Evolutionary conservation across 225 moss, liverwort and hornwort genomes (phyloP), one percentile per base, ranked within the genome.

Genomic region (Thuidium tamariscinum): DNA sequence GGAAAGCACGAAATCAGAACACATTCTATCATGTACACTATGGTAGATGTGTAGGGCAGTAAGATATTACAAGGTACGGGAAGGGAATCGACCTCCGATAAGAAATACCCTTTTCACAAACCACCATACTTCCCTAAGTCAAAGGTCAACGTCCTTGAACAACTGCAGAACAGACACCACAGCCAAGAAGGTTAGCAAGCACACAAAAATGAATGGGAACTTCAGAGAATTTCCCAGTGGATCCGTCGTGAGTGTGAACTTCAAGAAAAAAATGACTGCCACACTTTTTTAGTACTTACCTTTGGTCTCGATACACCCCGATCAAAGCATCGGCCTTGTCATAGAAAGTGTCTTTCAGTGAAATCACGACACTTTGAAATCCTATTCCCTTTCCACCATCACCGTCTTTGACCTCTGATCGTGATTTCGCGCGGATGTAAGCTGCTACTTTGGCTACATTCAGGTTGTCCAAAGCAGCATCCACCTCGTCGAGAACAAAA

Each of bases 371-470:
- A 88, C 97, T 99, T 79, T 99, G 99, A 71, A 96, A 99, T n/a
- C 99, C 99, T 65, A 93, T 91, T 72, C 93, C 97, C 88, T 93
- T 96, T 49, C 96, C 97, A 18, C 94, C 92, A 79, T 99, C 97
- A 18, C 89, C 92, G 46, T 94, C 94, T 88, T 96, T 99, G 46
- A 90, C 94, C 52, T 96, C 98, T 41, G 96, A 88, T 60, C 95
- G 95, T 27, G 97, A 97, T 83, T 97, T 96, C 11, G 96, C 95
- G 83, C 97, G 92, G 57, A 97, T 95, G 89, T 94, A 99, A n/a
- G 99, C 97, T 49, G 96, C 99, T 42, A 99, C 99, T 87, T 99
- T 97, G 46, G 99, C 99, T 27, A 99, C 97, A 63, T 99, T 99
- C 69, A 97, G 89, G 87, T 97, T 96, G 91, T 99, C 99, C 57